Conservation (phyloP, 2,329 filamentous ascomycete species). For the Colletotrichum chlorophyti region DNA sequence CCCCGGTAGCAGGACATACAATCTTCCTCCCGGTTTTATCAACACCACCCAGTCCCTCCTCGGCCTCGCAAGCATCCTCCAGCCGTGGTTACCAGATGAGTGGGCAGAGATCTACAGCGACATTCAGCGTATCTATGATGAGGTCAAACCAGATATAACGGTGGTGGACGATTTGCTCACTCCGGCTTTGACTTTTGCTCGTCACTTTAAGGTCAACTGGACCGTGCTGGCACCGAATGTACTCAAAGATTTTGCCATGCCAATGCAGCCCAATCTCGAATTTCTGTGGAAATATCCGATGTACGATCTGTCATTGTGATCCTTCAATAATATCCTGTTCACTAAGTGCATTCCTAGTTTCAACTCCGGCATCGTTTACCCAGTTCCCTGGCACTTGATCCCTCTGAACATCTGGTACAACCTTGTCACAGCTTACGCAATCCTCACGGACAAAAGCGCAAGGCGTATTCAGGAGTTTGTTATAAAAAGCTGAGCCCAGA, state of each 20-base stretch:
- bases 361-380: conserved; percentile 30
- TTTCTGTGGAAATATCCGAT: conserved; percentile 30
- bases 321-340: no score
- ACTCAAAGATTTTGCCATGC: conserved; percentile 46
- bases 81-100: neutral
- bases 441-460: neutral
- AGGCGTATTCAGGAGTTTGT: neutral
- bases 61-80: neutral
- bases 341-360: neutral
- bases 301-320: no score
- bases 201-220: conserved; percentile 33
- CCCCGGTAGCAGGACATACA: neutral
- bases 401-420: conserved; percentile 14
- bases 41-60: neutral
- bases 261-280: conserved; percentile 44
- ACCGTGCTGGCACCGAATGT: conserved; percentile 52
- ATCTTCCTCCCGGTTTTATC: neutral
- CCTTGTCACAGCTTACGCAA: neutral
- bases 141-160: neutral
- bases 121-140: neutral
- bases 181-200: neutral
- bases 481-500: neutral
- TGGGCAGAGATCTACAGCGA: neutral
- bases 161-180: neutral
- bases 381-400: neutral